phyloP scores from a whole-genome alignment of 257 asterid species.

The Coffea canephora region DNA sequence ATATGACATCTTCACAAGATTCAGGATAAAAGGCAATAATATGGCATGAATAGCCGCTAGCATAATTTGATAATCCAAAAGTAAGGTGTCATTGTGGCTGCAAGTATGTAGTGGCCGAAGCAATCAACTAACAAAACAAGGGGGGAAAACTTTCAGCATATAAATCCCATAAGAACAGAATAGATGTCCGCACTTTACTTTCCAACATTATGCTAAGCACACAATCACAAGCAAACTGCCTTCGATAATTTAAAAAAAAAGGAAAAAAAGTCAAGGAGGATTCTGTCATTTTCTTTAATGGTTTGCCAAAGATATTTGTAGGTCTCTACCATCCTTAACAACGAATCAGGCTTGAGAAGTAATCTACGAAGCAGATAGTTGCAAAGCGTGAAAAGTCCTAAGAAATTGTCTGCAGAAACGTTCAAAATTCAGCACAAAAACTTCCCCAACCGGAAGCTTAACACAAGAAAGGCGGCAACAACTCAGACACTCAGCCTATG shows the following conservation, averaged over 20 bases:
- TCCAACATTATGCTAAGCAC: background rate
- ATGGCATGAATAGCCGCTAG: background rate
- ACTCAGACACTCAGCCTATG: background rate
- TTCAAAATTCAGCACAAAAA: background rate
- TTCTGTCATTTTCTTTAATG: too few species aligned
- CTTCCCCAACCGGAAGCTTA: background rate
- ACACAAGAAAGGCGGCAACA: background rate
- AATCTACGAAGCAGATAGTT: background rate
- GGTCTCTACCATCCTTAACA: too few species aligned
- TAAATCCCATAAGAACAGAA: background rate
- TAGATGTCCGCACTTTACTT: background rate
- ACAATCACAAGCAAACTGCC: background rate
- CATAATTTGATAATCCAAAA: background rate
- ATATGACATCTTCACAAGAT: conserved; percentile 12
- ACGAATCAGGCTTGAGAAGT: background rate
- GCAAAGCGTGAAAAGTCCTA: background rate
- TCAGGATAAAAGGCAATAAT: conserved; percentile 3
- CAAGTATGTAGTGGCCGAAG: background rate
- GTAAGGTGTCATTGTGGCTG: background rate
- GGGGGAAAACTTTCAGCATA: background rate
- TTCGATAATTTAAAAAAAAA: too few species aligned
- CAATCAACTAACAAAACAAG: background rate
- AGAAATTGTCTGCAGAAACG: background rate
- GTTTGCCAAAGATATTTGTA: background rate
- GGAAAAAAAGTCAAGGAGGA: too few species aligned